Evolutionary conservation across 345 rosid species (phyloP).

Genomic region (Eucalyptus lansdowneana): DNA sequence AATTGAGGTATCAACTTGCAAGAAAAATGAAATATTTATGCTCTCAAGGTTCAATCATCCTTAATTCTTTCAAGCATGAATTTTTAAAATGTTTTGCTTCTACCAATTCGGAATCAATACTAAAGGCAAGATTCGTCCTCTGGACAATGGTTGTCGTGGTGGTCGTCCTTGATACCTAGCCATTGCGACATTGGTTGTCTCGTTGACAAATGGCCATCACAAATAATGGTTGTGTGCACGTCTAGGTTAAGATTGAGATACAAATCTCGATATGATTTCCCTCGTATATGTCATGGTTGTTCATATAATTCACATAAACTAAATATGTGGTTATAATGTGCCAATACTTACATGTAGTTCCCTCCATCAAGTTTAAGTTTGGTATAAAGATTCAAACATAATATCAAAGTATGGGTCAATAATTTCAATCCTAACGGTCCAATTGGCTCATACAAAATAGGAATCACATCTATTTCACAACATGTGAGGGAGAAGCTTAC

Average conservation of each 20-base stretch:
- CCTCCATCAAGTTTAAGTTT: neutral
- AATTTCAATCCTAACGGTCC: neutral
- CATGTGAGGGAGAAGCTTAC: neutral
- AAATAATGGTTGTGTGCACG: neutral
- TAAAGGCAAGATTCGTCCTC: neutral
- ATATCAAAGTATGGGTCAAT: neutral
- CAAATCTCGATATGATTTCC: neutral
- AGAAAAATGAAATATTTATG: neutral
- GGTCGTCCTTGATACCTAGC: neutral
- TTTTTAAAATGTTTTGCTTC: neutral
- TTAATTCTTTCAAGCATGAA: neutral
- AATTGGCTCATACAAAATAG: neutral
- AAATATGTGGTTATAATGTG: neutral
- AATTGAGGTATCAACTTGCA: neutral
- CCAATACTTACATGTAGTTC: neutral
- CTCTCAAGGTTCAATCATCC: neutral
- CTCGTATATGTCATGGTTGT: neutral
- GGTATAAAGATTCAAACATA: neutral
- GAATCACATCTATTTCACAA: neutral
- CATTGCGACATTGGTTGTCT: neutral
- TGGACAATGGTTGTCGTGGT: neutral
- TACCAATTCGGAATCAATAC: neutral
- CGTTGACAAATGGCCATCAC: neutral
- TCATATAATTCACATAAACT: neutral
- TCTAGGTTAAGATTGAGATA: neutral